These are phyloP conservation scores for Byssochlamys sp. DNA, from an alignment of 2,329 filamentous ascomycete genomes.

Conservation along the genomic window DNA sequence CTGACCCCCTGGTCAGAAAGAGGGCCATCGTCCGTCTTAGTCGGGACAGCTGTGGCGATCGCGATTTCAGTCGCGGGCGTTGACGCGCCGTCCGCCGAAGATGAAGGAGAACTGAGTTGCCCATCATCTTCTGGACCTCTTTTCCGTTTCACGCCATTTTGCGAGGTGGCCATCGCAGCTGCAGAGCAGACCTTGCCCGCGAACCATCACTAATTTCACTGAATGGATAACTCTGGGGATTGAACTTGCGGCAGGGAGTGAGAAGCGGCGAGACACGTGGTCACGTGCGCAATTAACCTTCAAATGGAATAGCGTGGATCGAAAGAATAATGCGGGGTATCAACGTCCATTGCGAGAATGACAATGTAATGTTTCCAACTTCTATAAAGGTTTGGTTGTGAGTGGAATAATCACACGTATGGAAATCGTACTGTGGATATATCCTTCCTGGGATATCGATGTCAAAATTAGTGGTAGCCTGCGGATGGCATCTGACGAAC, in stretches of 20 bases:
- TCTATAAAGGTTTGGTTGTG: too few species aligned
- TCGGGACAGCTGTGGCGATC: constrained; percentile 10
- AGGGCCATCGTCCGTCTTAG: neutral
- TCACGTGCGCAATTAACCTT: neutral
- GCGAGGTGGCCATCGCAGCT: neutral
- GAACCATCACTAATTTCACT: neutral
- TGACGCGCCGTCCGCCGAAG: neutral
- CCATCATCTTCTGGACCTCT: constrained; percentile 5
- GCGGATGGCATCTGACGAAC: too few species aligned
- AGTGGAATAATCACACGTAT: too few species aligned
- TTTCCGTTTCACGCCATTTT: constrained; percentile 11
- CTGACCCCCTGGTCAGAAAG: neutral
- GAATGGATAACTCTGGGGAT: neutral
- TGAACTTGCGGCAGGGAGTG: neutral
- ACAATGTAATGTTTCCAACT: too few species aligned
- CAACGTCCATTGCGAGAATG: too few species aligned
- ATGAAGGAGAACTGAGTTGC: neutral
- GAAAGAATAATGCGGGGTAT: too few species aligned
- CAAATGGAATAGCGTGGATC: constrained; percentile 3
- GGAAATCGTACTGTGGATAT: too few species aligned
- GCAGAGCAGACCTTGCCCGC: neutral
- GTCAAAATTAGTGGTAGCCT: too few species aligned
- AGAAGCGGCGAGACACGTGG: neutral
- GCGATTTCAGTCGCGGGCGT: constrained; percentile 1
- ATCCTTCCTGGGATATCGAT: too few species aligned